These are phyloP conservation scores for Teratosphaeria pseudoeucalypti DNA, from an alignment of 2,329 filamentous ascomycete genomes.

Conservation along the genomic window DNA sequence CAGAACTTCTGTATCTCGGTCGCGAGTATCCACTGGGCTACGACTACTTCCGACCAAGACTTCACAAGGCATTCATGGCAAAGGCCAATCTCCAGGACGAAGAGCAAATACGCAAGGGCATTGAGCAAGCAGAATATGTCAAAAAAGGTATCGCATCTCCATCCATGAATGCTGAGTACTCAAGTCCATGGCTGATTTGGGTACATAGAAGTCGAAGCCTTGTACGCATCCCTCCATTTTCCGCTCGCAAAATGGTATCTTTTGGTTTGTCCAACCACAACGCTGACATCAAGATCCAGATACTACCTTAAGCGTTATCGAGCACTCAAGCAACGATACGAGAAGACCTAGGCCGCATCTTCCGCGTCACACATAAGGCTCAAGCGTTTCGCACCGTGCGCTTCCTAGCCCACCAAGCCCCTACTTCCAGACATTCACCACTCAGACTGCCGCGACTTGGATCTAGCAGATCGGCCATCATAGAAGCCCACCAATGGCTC, in stretches of 20 bases:
- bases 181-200: neutral
- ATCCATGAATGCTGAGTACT: neutral
- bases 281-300: constrained; percentile 35
- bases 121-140: constrained; percentile 73
- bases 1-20: constrained; percentile 76
- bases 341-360: constrained; percentile 44
- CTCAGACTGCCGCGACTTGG: constrained; percentile 59
- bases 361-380: neutral
- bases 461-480: constrained; percentile 75
- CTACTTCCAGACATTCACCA: constrained; percentile 71
- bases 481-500: constrained; percentile 78
- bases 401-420: constrained; percentile 55
- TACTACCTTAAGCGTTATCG: constrained; percentile 91
- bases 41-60: constrained; percentile 65
- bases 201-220: constrained; percentile 68
- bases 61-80: constrained; percentile 76
- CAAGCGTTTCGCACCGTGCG: constrained; percentile 4
- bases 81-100: constrained; percentile 63
- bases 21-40: constrained; percentile 80
- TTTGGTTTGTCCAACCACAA: neutral
- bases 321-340: constrained; percentile 69
- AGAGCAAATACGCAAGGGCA: constrained; percentile 62
- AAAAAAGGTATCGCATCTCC: constrained; percentile 59
- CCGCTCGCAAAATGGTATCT: constrained; percentile 5
- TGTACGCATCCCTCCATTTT: constrained; percentile 50